Percentiles rank a stretch among this genome's conserved stretches.
Conservation (phyloP, 257 asterid genomes). For the Rauvolfia tetraphylla region DNA sequence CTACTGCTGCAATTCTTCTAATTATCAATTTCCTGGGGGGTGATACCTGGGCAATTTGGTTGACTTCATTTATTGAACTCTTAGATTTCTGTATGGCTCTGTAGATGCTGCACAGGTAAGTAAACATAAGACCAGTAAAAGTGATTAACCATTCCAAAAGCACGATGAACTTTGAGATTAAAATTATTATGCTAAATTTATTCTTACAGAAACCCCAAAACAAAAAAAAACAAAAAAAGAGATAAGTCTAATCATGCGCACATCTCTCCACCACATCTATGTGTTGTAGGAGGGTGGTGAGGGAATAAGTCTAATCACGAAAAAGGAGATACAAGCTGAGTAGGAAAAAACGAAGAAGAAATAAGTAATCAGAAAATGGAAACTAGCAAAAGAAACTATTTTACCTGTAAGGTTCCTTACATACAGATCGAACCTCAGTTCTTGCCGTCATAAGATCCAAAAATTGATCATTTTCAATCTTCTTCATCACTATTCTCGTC, state of each 20-base stretch:
- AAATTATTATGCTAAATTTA: neutral
- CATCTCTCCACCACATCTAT: neutral
- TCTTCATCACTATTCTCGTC: conserved; percentile 61
- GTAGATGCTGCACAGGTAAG: conserved; percentile 35
- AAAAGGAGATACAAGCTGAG: neutral
- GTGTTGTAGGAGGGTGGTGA: neutral
- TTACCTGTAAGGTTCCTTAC: conserved; percentile 92
- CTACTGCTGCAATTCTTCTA: conserved; percentile 6
- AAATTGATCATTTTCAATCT: conserved; percentile 82
- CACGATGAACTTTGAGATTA: neutral
- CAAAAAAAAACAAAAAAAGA: neutral
- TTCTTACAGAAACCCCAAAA: neutral
- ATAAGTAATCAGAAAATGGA: neutral
- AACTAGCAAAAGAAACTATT: conserved; percentile 1
- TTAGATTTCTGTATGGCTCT: conserved; percentile 37
- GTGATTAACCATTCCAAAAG: neutral
- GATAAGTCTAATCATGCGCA: too few relatives aligned
- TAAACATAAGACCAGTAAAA: neutral
- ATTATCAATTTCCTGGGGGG: conserved; percentile 5
- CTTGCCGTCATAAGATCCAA: conserved; percentile 72
- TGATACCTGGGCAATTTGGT: conserved; percentile 84
- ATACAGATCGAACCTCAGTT: conserved; percentile 70
- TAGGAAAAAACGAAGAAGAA: neutral
- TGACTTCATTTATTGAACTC: conserved; percentile 51
- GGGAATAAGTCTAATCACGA: too few relatives aligned